phyloP scores from a whole-genome alignment of 306 rosid genomes.

The Medicago ruthenica region DNA sequence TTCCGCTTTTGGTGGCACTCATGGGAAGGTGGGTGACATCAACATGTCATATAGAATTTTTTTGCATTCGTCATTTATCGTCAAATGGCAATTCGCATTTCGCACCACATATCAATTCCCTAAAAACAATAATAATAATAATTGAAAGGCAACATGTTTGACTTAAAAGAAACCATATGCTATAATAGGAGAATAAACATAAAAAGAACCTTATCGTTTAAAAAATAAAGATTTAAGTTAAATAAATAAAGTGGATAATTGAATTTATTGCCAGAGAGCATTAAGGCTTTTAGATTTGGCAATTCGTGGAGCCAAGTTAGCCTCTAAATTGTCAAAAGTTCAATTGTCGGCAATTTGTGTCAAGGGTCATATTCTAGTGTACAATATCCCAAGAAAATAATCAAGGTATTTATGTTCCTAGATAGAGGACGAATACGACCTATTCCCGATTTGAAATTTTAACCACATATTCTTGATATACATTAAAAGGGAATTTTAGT shows the following conservation, averaged over 20 bases:
- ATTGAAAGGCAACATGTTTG: background rate
- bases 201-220: background rate
- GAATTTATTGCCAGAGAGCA: background rate
- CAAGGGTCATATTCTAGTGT: slow-evolving; percentile 14
- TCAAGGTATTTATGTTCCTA: slow-evolving; percentile 37
- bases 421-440: slow-evolving; percentile 33
- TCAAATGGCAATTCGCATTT: too few species aligned
- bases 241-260: background rate
- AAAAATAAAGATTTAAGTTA: background rate
- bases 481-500: slow-evolving; percentile 14
- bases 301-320: slow-evolving; percentile 35
- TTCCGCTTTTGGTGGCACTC: too few species aligned
- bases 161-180: background rate
- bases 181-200: background rate
- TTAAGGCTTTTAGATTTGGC: background rate
- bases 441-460: slow-evolving; percentile 16
- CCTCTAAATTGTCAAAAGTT: slow-evolving; percentile 26
- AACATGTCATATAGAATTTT: too few species aligned
- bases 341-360: background rate
- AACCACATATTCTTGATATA: slow-evolving; percentile 28
- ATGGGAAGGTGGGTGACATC: too few species aligned
- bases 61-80: too few species aligned
- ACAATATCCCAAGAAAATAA: slow-evolving; percentile 30
- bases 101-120: too few species aligned
- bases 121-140: too few species aligned